These are phyloP conservation scores for Diaporthe citrichinensis DNA, from an alignment of 2,329 filamentous ascomycete genomes.

Conservation along the genomic window DNA sequence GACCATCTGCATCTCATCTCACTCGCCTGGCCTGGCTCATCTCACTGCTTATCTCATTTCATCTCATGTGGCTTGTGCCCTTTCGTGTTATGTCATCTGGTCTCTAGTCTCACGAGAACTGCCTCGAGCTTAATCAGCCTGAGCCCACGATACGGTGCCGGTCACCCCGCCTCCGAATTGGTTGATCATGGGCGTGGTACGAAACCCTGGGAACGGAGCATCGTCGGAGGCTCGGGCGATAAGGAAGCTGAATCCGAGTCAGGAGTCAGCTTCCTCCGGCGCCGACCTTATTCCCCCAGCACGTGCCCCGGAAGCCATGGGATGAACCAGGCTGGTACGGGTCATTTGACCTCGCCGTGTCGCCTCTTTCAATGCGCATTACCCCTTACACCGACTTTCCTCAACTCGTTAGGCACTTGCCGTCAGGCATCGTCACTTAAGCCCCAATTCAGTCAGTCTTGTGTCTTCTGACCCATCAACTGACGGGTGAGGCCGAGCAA, in stretches of 20 bases:
- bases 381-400: conserved; percentile 30
- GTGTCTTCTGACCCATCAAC: conserved; percentile 10
- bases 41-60: conserved; percentile 14
- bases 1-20: conserved; percentile 20
- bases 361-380: conserved; percentile 24
- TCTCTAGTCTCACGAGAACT: not conserved
- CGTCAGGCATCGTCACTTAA: conserved; percentile 16
- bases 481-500: not conserved
- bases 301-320: conserved; percentile 28
- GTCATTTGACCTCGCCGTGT: conserved; percentile 29
- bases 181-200: conserved; percentile 6
- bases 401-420: not conserved
- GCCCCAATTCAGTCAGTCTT: not conserved
- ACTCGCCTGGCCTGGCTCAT: not conserved
- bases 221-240: conserved; percentile 28
- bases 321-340: conserved; percentile 13
- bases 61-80: not conserved
- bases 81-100: conserved; percentile 3
- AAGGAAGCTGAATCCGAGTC: conserved; percentile 18
- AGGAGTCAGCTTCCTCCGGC: conserved; percentile 13
- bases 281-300: conserved; percentile 17
- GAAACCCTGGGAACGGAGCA: conserved; percentile 22
- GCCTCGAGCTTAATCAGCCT: not conserved
- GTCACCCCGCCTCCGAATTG: not conserved
- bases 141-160: not conserved